These are phyloP conservation scores for Plenodomus lindquistii DNA, from an alignment of 2,329 filamentous ascomycete species.

Conservation along the genomic window DNA sequence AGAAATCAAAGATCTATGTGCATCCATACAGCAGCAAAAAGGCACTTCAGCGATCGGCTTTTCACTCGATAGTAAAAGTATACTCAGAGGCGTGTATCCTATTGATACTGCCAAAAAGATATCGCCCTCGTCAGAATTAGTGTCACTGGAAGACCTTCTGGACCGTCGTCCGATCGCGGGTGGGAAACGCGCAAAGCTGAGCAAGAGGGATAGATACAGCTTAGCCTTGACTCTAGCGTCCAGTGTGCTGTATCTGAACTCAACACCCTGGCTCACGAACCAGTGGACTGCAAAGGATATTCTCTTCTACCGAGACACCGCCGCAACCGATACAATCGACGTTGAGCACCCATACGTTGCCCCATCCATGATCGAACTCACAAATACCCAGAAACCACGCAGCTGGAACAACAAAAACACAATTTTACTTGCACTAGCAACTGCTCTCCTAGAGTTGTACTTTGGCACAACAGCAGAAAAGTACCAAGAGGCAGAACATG, in stretches of 20 bases:
- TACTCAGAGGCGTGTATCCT: constrained; percentile 33
- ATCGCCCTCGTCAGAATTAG: constrained; percentile 14
- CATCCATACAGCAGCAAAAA: constrained; percentile 36
- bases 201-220: constrained; percentile 41
- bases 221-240: constrained; percentile 43
- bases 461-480: constrained; percentile 40
- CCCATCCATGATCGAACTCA: constrained; percentile 11
- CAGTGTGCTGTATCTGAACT: constrained; percentile 41
- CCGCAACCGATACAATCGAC: constrained; percentile 27
- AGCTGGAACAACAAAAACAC: constrained; percentile 41
- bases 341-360: constrained; percentile 39
- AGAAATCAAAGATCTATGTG: constrained; percentile 43
- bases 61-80: constrained; percentile 37
- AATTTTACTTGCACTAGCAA: constrained; percentile 39
- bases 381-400: constrained; percentile 9
- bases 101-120: constrained; percentile 21
- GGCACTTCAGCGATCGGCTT: constrained; percentile 36
- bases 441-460: constrained; percentile 42
- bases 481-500: constrained; percentile 29
- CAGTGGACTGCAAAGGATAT: constrained; percentile 42
- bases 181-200: constrained; percentile 33
- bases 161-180: constrained; percentile 27
- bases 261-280: constrained; percentile 42
- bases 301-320: constrained; percentile 31
- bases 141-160: constrained; percentile 40